Percentiles rank a stretch among this genome's conserved stretches.
Conservation (phyloP, 352 stramenopile genomes). For the Pythium aristosporum region DNA sequence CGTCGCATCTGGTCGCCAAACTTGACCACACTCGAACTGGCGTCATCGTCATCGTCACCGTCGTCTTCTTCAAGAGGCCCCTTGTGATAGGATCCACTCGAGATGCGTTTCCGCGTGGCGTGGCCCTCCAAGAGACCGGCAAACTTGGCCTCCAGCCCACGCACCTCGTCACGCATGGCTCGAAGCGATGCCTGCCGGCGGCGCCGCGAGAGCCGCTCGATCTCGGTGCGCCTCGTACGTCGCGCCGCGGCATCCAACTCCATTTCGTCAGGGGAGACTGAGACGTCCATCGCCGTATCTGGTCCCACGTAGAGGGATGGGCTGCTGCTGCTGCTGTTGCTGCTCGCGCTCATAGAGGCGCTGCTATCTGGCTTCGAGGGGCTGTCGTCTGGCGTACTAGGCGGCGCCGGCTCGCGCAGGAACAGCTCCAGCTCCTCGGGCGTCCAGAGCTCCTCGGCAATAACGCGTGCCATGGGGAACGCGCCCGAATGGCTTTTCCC, state of each 20-base stretch:
- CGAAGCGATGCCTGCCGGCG: conserved; percentile 16
- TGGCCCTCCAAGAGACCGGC: conserved; percentile 8
- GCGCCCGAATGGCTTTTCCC: too few relatives aligned
- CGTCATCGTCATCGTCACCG: neutral
- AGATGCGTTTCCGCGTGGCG: neutral
- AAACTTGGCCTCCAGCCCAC: conserved; percentile 13
- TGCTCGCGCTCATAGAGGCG: neutral
- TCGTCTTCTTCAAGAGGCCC: neutral
- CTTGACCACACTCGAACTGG: conserved; percentile 11
- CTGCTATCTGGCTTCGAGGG: neutral
- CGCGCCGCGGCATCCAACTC: conserved; percentile 14
- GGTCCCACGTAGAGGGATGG: neutral
- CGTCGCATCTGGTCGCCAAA: conserved; percentile 14
- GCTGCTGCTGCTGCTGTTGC: conserved; percentile 3
- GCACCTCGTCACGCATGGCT: conserved; percentile 16
- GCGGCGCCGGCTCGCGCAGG: neutral
- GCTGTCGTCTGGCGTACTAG: neutral
- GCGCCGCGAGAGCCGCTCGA: conserved; percentile 22
- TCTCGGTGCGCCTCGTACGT: conserved; percentile 21
- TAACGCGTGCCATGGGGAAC: conserved; percentile 3
- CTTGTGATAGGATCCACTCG: neutral
- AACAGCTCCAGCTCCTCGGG: conserved; percentile 19
- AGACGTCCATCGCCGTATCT: neutral
- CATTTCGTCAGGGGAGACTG: neutral
- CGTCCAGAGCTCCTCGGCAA: neutral